Evolutionary conservation across 495 filamentous ascomycete species (phyloP).

Genomic region (Xylaria telfairii): DNA sequence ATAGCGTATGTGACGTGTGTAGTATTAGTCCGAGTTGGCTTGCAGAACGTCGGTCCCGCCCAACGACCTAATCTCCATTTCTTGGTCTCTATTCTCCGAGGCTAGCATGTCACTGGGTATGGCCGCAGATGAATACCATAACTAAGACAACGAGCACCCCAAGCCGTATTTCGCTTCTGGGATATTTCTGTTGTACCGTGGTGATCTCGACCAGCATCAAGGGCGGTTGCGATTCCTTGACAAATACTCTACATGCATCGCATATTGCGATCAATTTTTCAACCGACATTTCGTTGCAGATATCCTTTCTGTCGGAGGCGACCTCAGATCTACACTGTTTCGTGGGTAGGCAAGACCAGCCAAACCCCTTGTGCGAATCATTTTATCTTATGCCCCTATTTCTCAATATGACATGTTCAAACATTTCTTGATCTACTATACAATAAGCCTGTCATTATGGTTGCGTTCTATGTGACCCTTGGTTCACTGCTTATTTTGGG

Average conservation of each 20-base stretch:
- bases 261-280: neutral
- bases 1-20: conserved; percentile 17
- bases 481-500: conserved; percentile 19
- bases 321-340: conserved; percentile 2
- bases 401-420: conserved; percentile 17
- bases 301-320: neutral
- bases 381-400: conserved; percentile 17
- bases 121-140: conserved; percentile 2
- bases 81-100: conserved; percentile 2
- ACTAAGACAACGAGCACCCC: neutral
- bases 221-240: neutral
- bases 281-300: neutral
- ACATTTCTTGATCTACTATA: conserved; percentile 6
- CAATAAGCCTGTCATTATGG: conserved; percentile 2
- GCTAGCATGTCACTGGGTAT: neutral
- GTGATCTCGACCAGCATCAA: conserved; percentile 3
- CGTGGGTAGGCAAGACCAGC: neutral
- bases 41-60: conserved; percentile 17
- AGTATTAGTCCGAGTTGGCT: conserved; percentile 14
- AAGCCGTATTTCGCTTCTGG: conserved; percentile 17
- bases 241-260: conserved; percentile 16
- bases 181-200: conserved; percentile 10
- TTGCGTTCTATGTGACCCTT: conserved; percentile 6
- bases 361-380: conserved; percentile 20
- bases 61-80: conserved; percentile 15